Base-by-base conservation (phyloP, 306 rosid genomes). In the Dryas alaskensis region DNA sequence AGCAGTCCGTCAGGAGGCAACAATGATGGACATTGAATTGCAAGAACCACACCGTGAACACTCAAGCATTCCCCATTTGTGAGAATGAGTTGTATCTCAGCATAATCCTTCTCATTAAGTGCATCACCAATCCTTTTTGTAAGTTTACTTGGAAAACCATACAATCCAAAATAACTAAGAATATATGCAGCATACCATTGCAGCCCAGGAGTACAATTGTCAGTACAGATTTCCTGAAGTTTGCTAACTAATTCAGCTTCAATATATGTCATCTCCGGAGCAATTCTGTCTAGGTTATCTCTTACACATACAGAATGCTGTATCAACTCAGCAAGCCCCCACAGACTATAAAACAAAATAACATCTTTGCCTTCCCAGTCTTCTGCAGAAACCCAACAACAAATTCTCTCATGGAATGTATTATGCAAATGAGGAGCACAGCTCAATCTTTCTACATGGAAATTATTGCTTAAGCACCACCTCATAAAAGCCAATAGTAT, bases 351-450 rank as follows among this genome's bases (percentile, higher is more conserved):
- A 72, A 93, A 82, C 68, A 88, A 43, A 51, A 91, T 75, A 76
- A 79, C 52, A 69, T 89, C 80, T 78, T 86, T 67, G 52, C 96
- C 96, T 84, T 89, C 97, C 98, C 97, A 91, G 68, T 82, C 91
- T 76, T 84, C 87, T 54, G 61, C 75, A 72, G 73, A 84, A 69
- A 63, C 59, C 77, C 76, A 75, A 83, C 97, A 93, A 73, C 97
- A 93, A 73, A 84, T 73, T 69, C 80, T 85, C 79, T 81, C 90
- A 52, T 43, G 81, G 16, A 78, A 75, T 52, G 78, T 19, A 69
- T 80, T 70, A 52, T 66, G 81, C 87, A 83, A 78, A 87, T 87
- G 92, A 53, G 87, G 80, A 79, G 88, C 57, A 52, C 82, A 72
- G 67, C 74, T 79, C 49, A 78, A 39, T 76, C 89, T 89, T 80